These are phyloP conservation scores for Trametes cubensis DNA, from an alignment of 768 basidiomycete genomes.

Conservation along the genomic window DNA sequence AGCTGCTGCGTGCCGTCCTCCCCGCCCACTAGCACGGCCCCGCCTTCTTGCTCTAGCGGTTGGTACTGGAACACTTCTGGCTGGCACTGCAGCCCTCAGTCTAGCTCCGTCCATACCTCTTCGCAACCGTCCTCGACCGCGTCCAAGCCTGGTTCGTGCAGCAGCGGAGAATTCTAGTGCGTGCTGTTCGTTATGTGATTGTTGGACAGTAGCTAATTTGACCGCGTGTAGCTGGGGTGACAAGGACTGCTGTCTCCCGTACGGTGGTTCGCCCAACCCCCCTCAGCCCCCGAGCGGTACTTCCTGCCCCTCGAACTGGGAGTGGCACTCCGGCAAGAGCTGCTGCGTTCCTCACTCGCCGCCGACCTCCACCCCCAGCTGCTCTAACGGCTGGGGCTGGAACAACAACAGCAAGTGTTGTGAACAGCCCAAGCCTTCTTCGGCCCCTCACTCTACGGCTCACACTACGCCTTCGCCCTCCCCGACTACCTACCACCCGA, in stretches of 20 bases:
- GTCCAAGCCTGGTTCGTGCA: conserved; percentile 5
- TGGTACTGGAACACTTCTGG: conserved; percentile 32
- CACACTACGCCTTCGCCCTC: conserved; percentile 29
- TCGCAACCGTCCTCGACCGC: background rate
- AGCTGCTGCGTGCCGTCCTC: conserved; percentile 56
- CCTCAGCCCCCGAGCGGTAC: conserved; percentile 49
- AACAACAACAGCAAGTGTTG: conserved; percentile 38
- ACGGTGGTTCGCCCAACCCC: conserved; percentile 43
- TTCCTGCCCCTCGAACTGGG: conserved; percentile 50
- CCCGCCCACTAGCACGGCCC: conserved; percentile 42
- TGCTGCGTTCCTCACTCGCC: conserved; percentile 57
- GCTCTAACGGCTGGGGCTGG: conserved; percentile 51
- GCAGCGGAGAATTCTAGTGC: conserved; percentile 1
- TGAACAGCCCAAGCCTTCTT: conserved; percentile 37
- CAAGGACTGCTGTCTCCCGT: conserved; percentile 46
- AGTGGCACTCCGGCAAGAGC: conserved; percentile 48
- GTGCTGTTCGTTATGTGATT: background rate
- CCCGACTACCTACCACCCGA: background rate
- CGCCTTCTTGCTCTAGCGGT: conserved; percentile 45
- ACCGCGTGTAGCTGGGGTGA: conserved; percentile 29
- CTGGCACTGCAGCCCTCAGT: conserved; percentile 9
- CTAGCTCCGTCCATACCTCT: conserved; percentile 4
- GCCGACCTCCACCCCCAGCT: conserved; percentile 41
- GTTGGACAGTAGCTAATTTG: no score
- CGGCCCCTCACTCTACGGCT: conserved; percentile 26